phyloP scores from a whole-genome alignment of 768 basidiomycete genomes.

The Chlorophyllum brunneum region DNA sequence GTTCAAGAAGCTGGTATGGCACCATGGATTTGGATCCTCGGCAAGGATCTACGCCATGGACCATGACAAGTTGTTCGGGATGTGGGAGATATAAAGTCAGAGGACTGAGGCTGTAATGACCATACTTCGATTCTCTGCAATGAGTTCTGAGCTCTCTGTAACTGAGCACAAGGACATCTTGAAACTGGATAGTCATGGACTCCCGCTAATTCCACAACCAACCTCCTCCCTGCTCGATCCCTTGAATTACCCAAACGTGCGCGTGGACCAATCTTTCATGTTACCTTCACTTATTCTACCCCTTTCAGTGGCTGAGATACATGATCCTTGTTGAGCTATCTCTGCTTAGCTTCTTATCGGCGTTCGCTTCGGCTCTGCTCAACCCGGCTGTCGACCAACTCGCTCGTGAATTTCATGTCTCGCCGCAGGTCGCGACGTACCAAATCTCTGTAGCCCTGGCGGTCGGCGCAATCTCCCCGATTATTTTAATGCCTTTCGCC shows the following conservation, averaged over 20 bases:
- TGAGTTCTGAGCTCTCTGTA: not conserved
- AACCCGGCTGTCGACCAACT: not conserved
- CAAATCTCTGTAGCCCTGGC: not conserved
- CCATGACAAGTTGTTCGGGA: too few relatives aligned
- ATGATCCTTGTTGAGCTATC: not conserved
- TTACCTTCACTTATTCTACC: too few relatives aligned
- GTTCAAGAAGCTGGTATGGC: too few relatives aligned
- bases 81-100: too few relatives aligned
- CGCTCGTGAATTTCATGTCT: not conserved
- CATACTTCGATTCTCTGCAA: not conserved
- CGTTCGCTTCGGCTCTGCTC: not conserved
- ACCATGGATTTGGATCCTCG: too few relatives aligned
- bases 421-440: not conserved
- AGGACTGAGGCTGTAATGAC: not conserved
- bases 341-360: not conserved
- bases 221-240: slow-evolving; percentile 24
- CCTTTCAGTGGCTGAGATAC: slow-evolving; percentile 1
- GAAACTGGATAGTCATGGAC: slow-evolving; percentile 31
- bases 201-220: slow-evolving; percentile 41
- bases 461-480: not conserved
- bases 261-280: not conserved
- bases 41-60: too few relatives aligned
- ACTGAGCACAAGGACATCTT: not conserved
- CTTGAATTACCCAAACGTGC: slow-evolving; percentile 7
- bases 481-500: not conserved